Base-by-base conservation (phyloP, 352 stramenopile species). In the Thraustochytrium sp. region DNA sequence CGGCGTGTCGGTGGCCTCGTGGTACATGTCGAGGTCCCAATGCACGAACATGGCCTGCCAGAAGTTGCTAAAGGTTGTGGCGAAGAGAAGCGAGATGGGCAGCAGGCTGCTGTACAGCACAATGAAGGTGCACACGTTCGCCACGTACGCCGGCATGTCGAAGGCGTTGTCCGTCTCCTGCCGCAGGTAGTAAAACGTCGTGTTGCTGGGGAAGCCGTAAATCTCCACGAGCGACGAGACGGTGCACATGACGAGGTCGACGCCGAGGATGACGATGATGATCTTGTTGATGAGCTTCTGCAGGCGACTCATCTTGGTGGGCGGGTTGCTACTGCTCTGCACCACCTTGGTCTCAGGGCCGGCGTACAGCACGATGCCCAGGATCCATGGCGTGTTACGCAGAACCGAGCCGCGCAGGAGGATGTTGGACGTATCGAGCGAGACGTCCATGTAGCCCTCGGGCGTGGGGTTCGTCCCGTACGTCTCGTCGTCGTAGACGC, bases 51-150 rank as follows among this genome's bases (percentile, higher is more conserved):
- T 90, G 37, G 94, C 92, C 85, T 98, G 94, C 53, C 95, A 87
- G 80, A 98, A 96, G 75, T 97, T 98, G 56, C 97, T 92, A 73
- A 98, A 93, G 84, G 96, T 95, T 85, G 99, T 95, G 9, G 94
- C 98, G 2, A 99, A 95, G 83, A 97, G 98, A 23, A 99, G 90
- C 72, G 93, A 98, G 82, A 99, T 93, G 11, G 97, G 97, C 9
- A 99, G 92, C 85, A 99, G 98, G 84, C 98, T 94, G 88, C 94
- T 97, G 89, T 97, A 95, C 65, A 99, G 89, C 23, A 98, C 91
- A 36, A 98, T 87, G 86, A 97, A 99, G 77, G 91, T 88, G 76
- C 31, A 85, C 18, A 85, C 55, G 38, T 85, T 56, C 23, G 46
- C 64, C 54, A 83, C 59, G 34, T 83, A 83, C 21, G 29, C 3